These are phyloP conservation scores for Cyclotella choctawhatcheeana DNA, from an alignment of 108 stramenopile genomes.

Conservation along the genomic window DNA sequence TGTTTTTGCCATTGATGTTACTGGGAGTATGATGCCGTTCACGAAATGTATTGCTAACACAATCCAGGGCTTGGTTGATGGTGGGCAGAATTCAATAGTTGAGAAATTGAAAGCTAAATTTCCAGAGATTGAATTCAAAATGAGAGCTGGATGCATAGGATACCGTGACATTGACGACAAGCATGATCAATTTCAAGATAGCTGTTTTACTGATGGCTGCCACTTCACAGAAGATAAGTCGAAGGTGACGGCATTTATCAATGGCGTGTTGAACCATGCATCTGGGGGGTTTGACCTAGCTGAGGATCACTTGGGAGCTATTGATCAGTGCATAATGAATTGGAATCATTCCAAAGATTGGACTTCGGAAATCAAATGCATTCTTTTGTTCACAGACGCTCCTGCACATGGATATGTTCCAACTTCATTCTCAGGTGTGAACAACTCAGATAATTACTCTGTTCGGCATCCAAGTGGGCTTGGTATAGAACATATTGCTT, in stretches of 20 bases:
- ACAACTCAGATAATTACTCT: constrained; percentile 49
- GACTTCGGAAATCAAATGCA: constrained; percentile 55
- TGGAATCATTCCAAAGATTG: constrained; percentile 55
- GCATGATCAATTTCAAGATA: constrained; percentile 52
- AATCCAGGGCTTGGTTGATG: constrained; percentile 45
- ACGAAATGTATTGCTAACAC: constrained; percentile 27
- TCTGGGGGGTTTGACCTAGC: constrained; percentile 62
- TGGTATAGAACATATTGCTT: constrained; percentile 37
- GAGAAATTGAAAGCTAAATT: constrained; percentile 48
- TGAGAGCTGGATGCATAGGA: constrained; percentile 48
- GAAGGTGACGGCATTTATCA: constrained; percentile 28
- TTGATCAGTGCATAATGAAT: constrained; percentile 39
- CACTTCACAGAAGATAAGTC: constrained; percentile 53
- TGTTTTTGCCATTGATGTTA: constrained; percentile 60
- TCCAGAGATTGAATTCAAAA: constrained; percentile 57
- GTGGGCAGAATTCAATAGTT: constrained; percentile 49
- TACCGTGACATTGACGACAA: constrained; percentile 66
- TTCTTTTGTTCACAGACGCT: constrained; percentile 63
- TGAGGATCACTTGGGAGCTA: constrained; percentile 63
- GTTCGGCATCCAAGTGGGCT: constrained; percentile 57
- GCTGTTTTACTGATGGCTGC: constrained; percentile 19
- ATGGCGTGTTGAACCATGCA: constrained; percentile 3
- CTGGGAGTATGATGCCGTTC: constrained; percentile 67
- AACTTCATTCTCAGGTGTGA: constrained; percentile 4
- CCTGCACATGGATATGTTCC: constrained; percentile 58